Percentiles rank a stretch among this genome's conserved stretches.
Conservation (phyloP, 2,329 filamentous ascomycete species). For the Sordariomycetes sp. region DNA sequence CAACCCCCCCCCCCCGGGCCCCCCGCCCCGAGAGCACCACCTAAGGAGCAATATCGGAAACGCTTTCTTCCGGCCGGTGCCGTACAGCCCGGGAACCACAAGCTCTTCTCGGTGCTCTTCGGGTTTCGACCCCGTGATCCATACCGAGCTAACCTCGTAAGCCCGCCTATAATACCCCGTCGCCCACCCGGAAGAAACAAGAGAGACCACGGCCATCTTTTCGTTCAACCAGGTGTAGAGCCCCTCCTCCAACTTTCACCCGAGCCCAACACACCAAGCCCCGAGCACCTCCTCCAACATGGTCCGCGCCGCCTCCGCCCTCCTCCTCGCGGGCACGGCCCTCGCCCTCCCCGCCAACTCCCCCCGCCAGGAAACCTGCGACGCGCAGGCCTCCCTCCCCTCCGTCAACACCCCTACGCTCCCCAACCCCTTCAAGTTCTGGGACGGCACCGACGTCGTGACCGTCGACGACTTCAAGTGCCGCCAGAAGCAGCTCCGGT, state of each 20-base stretch:
- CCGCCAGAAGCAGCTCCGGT: constrained; percentile 31
- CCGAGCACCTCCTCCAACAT: not conserved
- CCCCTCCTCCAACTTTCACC: not conserved
- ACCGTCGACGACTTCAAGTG: constrained; percentile 32
- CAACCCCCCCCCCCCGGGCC: not conserved
- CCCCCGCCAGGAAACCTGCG: constrained; percentile 16
- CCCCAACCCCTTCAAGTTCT: constrained; percentile 33
- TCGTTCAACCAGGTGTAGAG: not conserved
- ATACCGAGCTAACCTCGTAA: not conserved
- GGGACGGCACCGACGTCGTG: constrained; percentile 26
- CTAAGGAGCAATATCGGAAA: not conserved
- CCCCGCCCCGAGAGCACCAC: not conserved
- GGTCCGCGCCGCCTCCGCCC: constrained; percentile 1
- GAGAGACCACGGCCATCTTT: not conserved
- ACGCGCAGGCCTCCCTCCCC: constrained; percentile 15
- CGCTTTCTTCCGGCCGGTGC: not conserved
- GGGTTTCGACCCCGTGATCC: not conserved
- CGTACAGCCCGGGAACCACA: not conserved
- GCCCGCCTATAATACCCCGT: not conserved
- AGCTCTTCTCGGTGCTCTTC: not conserved
- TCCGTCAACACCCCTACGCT: constrained; percentile 23
- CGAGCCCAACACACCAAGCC: not conserved
- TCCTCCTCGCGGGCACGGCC: constrained; percentile 18
- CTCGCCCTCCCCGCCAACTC: constrained; percentile 19
- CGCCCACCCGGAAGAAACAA: not conserved